Conservation (phyloP, 2,329 filamentous ascomycete genomes). For the Cercospora canescens region DNA sequence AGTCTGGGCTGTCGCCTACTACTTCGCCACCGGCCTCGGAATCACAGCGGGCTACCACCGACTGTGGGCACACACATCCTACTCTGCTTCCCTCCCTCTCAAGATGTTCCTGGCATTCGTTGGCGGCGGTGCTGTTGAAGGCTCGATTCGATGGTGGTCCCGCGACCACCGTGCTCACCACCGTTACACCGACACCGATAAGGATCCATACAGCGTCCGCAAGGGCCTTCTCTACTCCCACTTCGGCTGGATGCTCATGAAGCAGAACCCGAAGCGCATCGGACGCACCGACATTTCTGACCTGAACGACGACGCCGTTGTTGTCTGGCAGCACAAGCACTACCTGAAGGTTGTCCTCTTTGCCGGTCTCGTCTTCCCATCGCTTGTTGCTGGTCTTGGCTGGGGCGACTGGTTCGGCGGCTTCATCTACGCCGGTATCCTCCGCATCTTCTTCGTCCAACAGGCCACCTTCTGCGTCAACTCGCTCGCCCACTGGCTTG, state of each 20-base stretch:
- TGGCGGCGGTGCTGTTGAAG: constrained; percentile 80
- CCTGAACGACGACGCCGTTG: constrained; percentile 80
- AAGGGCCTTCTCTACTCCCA: constrained; percentile 84
- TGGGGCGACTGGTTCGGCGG: constrained; percentile 83
- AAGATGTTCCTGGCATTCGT: constrained; percentile 80
- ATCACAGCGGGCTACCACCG: constrained; percentile 67
- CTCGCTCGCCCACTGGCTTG: constrained; percentile 86
- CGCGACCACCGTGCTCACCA: constrained; percentile 85
- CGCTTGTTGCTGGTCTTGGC: constrained; percentile 70
- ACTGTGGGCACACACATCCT: constrained; percentile 83
- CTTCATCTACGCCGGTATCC: constrained; percentile 80
- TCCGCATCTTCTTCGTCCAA: constrained; percentile 86
- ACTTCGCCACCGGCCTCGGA: constrained; percentile 67
- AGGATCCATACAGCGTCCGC: constrained; percentile 87
- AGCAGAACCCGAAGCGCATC: constrained; percentile 87
- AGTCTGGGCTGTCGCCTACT: constrained; percentile 73
- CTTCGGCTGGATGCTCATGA: constrained; percentile 90
- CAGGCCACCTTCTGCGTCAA: constrained; percentile 94
- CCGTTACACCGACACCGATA: constrained; percentile 88
- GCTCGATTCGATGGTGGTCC: constrained; percentile 87
- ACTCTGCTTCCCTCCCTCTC: constrained; percentile 73
- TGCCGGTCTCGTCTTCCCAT: constrained; percentile 77
- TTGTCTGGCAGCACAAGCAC: constrained; percentile 85
- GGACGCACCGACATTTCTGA: constrained; percentile 87
- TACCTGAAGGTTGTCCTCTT: constrained; percentile 77